Base-by-base conservation (phyloP, 345 rosid genomes). In the Fremontodendron californicum region DNA sequence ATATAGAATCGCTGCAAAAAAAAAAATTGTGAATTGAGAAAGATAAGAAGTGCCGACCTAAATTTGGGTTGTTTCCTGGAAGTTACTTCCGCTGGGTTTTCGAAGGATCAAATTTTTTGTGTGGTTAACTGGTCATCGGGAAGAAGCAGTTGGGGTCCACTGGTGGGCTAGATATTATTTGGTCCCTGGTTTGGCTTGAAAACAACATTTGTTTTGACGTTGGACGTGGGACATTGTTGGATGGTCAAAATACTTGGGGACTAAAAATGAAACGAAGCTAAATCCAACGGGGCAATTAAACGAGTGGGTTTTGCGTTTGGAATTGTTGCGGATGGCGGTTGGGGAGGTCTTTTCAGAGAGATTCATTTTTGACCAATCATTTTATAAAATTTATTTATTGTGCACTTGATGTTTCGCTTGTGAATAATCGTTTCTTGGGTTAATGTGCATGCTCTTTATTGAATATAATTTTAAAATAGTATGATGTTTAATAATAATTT, bases 241-340 rank as follows among this genome's bases (percentile, higher is more conserved):
- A 15, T 15, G 62, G 74, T 77, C 79, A 55, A 79, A 77, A 81
- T 75, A 55, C 89, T 87, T 86, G 10, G 75, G 35, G 79, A 79
- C n/a, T n/a, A n/a, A n/a, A n/a, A n/a, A n/a, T n/a, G n/a, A n/a
- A n/a, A n/a, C 49, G 21, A 87, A 84, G 89, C 40, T 57, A 78
- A 57, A 10, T 42, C 8, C 21, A 6, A 45, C 9, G 6, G n/a
- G 61, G 58, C 75, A n/a, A 69, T 83, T 1, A 71, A 67, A 54
- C 48, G 66, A 42, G 37, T 39, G 33, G 58, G 27, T 68, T 76
- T 58, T 7, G 6, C 9, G 27, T 29, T 61, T 58, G 7, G 35
- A 27, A 57, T 37, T 58, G 33, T 35, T 23, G 13, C n/a, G n/a
- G n/a, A n/a, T n/a, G n/a, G n/a, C n/a, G 12, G 1, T 9, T 19